These are phyloP conservation scores for Lepidium didymum DNA, from an alignment of 345 rosid genomes.

Conservation along the genomic window DNA sequence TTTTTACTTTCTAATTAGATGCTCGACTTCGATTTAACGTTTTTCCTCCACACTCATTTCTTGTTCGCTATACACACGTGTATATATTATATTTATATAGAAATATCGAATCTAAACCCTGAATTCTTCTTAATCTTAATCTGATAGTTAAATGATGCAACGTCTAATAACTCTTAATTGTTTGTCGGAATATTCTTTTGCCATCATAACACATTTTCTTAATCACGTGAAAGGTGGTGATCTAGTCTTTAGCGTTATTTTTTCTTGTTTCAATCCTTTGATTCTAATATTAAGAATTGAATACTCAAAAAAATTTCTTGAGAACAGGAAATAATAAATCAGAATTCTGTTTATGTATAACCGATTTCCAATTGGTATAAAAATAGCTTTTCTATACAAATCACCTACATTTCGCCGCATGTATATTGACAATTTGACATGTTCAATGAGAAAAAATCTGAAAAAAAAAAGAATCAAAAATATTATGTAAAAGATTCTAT, in stretches of 20 bases:
- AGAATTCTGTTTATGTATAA: not conserved
- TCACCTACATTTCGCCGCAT: slow-evolving; percentile 15
- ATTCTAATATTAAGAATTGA: not conserved
- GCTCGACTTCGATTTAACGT: too few species aligned
- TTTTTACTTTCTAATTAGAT: too few species aligned
- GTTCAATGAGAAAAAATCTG: not conserved
- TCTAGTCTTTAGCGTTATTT: not conserved
- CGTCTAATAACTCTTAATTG: too few species aligned
- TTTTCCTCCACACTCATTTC: too few species aligned
- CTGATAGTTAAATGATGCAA: too few species aligned
- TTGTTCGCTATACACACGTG: too few species aligned
- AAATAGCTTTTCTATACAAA: slow-evolving; percentile 8
- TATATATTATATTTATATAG: too few species aligned
- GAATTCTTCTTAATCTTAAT: too few species aligned
- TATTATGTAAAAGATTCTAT: not conserved
- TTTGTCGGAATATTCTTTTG: not conserved
- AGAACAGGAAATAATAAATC: not conserved
- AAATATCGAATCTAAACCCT: too few species aligned
- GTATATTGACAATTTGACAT: slow-evolving; percentile 20
- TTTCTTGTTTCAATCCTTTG: not conserved
- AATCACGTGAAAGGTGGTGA: slow-evolving; percentile 25
- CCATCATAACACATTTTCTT: not conserved
- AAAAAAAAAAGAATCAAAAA: not conserved
- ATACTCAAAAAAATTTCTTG: not conserved
- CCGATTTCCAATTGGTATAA: not conserved